These are phyloP conservation scores for Fomitopsis serialis DNA, from an alignment of 768 basidiomycete genomes.

Conservation along the genomic window DNA sequence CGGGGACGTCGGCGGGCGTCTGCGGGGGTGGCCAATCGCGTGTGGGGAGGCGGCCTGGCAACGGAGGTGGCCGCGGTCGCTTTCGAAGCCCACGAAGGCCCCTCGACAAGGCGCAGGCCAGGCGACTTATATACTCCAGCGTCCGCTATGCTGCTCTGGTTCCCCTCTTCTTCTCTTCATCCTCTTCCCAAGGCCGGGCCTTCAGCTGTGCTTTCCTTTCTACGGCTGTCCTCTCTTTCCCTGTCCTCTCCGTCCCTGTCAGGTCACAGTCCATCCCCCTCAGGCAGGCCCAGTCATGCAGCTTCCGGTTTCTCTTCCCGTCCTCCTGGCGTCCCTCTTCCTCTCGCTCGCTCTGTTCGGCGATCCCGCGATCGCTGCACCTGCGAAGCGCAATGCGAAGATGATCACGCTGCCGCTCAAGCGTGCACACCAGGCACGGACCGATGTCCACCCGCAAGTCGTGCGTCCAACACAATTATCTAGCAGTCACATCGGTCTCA, in stretches of 20 bases:
- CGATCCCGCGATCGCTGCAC: conserved; percentile 39
- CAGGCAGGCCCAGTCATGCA: conserved; percentile 44
- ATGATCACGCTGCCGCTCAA: conserved; percentile 39
- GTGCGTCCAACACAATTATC: conserved; percentile 30
- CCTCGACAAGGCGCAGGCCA: too few relatives aligned
- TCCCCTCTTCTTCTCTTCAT: conserved; percentile 10
- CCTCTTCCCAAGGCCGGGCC: conserved; percentile 30
- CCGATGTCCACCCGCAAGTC: conserved; percentile 37
- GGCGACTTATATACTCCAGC: too few relatives aligned
- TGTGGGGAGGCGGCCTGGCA: too few relatives aligned
- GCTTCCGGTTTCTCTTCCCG: conserved; percentile 42
- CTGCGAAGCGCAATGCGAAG: conserved; percentile 27
- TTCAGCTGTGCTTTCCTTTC: conserved; percentile 24
- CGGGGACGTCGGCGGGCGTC: too few relatives aligned
- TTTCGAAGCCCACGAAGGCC: too few relatives aligned
- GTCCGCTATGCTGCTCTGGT: conserved; percentile 9
- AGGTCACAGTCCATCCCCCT: conserved; percentile 14
- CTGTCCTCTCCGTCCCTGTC: conserved; percentile 15
- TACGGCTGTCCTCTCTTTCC: conserved; percentile 15
- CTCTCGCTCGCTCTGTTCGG: conserved; percentile 34
- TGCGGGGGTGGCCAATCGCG: too few relatives aligned
- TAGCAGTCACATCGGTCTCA: too few relatives aligned
- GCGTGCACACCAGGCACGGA: conserved; percentile 25
- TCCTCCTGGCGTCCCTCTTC: conserved; percentile 50
- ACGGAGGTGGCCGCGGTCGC: too few relatives aligned